Evolutionary conservation across 306 rosid genomes (phyloP), one percentile per base, ranked within the genome.

Genomic region (Corylus avellana): DNA sequence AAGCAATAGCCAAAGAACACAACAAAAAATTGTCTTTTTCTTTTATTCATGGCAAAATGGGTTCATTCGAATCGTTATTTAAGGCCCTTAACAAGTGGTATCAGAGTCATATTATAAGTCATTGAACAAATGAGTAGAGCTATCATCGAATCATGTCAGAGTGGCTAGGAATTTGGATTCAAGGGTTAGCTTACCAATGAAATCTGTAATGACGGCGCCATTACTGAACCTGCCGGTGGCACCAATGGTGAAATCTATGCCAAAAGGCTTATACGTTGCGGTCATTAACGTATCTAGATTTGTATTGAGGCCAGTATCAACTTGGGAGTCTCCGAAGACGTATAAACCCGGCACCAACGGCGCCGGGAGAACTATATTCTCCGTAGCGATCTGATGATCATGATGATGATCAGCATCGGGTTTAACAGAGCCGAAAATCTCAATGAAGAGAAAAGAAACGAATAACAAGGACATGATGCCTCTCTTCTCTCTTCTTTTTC

Each of bases 171-270:
- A 32, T 32, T 32, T 32, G 35, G 35, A 32, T 2, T 32, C 35
- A 32, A 32, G 2, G 35, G 2, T 32, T 32, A 32, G 35, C 35
- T 53, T 69, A 44, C 73, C 73, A 44, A 69, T 0, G 13, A 39
- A 35, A 69, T 69, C 73, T 11, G 20, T n/a, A 39, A 69, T 69
- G 3, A 18, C 44, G 73, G 3, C 12, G 9, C 73, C 73, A 69
- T 69, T 69, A 20, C 53, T 12, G 50, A 69, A 69, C 47, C 73
- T 35, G 5, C 73, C 73, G 14, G 54, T 69, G 13, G 73, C 47
- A 35, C 73, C 73, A 47, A 69, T 69, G 50, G 32, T 18, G 44
- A 69, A 69, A 69, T 69, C 73, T 9, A 39, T 69, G 54, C 73
- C 73, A 11, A 44, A 69, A 42, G 73, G 73, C 20, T 1, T 20